phyloP scores from a whole-genome alignment of 2,329 filamentous ascomycete genomes.

The Ceratocystiopsis minuta region DNA sequence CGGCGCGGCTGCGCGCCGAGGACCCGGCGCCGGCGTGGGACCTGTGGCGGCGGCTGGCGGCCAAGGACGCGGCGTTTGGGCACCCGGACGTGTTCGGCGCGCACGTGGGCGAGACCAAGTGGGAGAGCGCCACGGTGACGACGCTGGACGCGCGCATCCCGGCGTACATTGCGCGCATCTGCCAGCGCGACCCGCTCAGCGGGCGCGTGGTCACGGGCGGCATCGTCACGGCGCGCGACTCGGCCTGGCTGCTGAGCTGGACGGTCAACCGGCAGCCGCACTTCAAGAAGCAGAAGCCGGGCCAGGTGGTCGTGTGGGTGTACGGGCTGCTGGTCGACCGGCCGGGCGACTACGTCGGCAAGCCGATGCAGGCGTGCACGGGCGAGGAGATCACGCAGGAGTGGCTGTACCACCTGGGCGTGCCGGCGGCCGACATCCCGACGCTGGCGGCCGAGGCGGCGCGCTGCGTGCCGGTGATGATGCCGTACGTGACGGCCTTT shows the following conservation, averaged over 20 bases:
- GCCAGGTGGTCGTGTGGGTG: conserved; percentile 21
- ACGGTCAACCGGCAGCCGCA: conserved; percentile 23
- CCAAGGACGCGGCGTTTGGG: conserved; percentile 18
- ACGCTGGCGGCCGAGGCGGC: conserved; percentile 12
- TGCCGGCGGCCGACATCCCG: conserved; percentile 13
- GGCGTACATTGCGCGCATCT: conserved; percentile 16
- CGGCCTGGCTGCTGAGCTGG: conserved; percentile 22
- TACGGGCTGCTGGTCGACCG: conserved; percentile 21
- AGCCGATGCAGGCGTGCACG: conserved; percentile 22
- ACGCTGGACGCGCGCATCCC: conserved; percentile 16
- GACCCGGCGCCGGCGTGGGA: conserved; percentile 22
- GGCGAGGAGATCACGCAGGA: conserved; percentile 22
- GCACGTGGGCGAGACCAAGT: conserved; percentile 17
- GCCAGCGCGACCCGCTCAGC: conserved; percentile 14
- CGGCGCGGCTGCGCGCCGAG: conserved; percentile 11
- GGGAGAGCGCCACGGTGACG: conserved; percentile 22
- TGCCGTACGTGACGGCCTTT: conserved; percentile 21
- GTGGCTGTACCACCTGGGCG: conserved; percentile 19
- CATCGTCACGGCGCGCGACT: conserved; percentile 21
- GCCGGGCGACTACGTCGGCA: conserved; percentile 19
- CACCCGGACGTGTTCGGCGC: conserved; percentile 23
- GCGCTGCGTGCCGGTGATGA: conserved; percentile 19
- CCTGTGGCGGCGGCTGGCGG: conserved; percentile 21
- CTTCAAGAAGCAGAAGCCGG: conserved; percentile 19
- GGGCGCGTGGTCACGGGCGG: conserved; percentile 17